Conservation (phyloP, 2,329 filamentous ascomycete genomes). For the Daldinia sp. region DNA sequence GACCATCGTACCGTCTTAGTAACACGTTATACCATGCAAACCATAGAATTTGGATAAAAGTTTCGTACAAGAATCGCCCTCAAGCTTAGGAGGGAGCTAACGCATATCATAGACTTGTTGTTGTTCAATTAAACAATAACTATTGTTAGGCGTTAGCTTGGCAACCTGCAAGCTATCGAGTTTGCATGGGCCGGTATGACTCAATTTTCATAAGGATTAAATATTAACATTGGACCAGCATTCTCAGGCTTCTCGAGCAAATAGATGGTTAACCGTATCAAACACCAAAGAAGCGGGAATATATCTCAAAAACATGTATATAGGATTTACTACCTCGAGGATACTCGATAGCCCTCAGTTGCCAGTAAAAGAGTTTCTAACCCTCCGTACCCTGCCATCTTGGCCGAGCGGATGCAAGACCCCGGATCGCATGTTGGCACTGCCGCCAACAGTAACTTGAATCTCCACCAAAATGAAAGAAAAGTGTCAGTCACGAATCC, state of each 20-base stretch:
- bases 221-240: too few species aligned
- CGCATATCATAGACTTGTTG: background rate
- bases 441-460: background rate
- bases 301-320: background rate
- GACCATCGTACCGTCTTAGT: background rate
- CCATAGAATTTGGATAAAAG: background rate
- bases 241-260: too few species aligned
- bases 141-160: too few species aligned
- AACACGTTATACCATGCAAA: background rate
- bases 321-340: too few species aligned
- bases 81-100: background rate
- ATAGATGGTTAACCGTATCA: background rate
- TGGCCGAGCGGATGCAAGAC: background rate
- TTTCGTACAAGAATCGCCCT: background rate
- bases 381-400: background rate
- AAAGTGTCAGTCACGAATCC: too few species aligned
- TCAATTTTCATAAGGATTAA: too few species aligned
- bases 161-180: too few species aligned
- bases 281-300: background rate
- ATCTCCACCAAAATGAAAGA: background rate
- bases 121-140: background rate
- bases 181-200: too few species aligned
- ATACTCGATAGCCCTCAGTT: too few species aligned
- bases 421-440: background rate
- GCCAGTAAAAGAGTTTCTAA: background rate